Percentiles rank a stretch among this genome's conserved stretches.
phyloP scores from a whole-genome alignment of 2,329 filamentous ascomycete species.

The Aspergillus nomiae region DNA sequence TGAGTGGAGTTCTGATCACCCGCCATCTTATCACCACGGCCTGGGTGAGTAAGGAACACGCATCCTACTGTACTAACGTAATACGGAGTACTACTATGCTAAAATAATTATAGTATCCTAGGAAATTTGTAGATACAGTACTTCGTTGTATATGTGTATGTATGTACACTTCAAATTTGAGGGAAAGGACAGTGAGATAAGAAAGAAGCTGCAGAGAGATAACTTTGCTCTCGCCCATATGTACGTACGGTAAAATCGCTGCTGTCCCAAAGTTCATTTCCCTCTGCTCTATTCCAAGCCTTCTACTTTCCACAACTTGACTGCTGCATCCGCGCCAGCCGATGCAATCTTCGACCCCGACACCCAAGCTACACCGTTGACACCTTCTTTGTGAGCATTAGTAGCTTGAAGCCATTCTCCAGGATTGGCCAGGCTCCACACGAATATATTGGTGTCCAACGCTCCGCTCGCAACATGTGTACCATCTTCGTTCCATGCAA shows the following conservation, averaged over 20 bases:
- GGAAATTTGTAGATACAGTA: no score
- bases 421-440: constrained; percentile 85
- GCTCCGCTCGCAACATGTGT: constrained; percentile 81
- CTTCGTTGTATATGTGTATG: no score
- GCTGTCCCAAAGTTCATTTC: not conserved
- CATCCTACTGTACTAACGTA: not conserved
- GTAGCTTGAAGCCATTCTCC: constrained; percentile 79
- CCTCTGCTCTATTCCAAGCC: constrained; percentile 44
- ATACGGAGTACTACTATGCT: no score
- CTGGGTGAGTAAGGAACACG: not conserved
- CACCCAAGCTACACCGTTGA: constrained; percentile 84
- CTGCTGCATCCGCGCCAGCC: constrained; percentile 80
- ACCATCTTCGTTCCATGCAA: constrained; percentile 77
- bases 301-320: constrained; percentile 82
- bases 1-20: not conserved
- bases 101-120: no score
- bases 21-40: not conserved
- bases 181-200: not conserved
- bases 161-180: no score
- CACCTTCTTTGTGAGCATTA: constrained; percentile 95
- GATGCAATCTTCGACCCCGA: constrained; percentile 70
- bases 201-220: not conserved
- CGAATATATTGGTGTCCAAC: constrained; percentile 87
- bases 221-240: not conserved
- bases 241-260: not conserved